phyloP scores from a whole-genome alignment of 2,329 filamentous ascomycete species.

The Colletotrichum scovillei region DNA sequence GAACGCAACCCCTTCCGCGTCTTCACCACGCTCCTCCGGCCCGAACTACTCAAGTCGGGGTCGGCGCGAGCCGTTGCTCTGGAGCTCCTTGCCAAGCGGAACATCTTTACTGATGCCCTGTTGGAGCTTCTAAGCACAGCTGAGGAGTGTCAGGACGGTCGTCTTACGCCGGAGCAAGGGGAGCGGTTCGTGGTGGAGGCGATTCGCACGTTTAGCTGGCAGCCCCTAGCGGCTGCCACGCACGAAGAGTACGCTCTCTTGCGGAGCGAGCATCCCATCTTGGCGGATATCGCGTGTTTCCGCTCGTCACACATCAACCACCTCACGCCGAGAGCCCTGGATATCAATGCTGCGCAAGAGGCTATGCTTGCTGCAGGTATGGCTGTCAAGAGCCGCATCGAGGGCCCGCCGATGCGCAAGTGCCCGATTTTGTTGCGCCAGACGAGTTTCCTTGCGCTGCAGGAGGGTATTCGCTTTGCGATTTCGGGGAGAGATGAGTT shows the following conservation, averaged over 20 bases:
- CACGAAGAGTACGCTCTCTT: conserved; percentile 54
- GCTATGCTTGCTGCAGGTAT: conserved; percentile 55
- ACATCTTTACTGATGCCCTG: conserved; percentile 54
- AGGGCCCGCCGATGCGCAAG: conserved; percentile 58
- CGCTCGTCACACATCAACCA: conserved; percentile 63
- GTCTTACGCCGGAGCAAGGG: conserved; percentile 44
- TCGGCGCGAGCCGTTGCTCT: conserved; percentile 46
- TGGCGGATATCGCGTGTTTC: conserved; percentile 59
- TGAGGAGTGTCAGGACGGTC: conserved; percentile 42
- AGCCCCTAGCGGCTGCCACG: conserved; percentile 51
- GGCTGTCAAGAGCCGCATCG: conserved; percentile 59
- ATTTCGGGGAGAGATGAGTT: conserved; percentile 22
- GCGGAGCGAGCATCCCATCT: conserved; percentile 55
- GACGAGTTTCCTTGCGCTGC: conserved; percentile 64
- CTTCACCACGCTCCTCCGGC: conserved; percentile 51
- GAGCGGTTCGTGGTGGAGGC: conserved; percentile 54
- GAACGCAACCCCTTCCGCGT: conserved; percentile 56
- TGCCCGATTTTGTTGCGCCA: conserved; percentile 62
- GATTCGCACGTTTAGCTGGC: conserved; percentile 61
- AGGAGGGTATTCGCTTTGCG: conserved; percentile 58
- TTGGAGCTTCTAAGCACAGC: conserved; percentile 48
- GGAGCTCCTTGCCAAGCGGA: conserved; percentile 47
- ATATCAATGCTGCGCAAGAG: conserved; percentile 57
- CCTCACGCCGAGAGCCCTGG: conserved; percentile 61
- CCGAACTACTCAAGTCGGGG: conserved; percentile 51